phyloP scores from a whole-genome alignment of 331 rosid genomes.

The Quercus lobata region DNA sequence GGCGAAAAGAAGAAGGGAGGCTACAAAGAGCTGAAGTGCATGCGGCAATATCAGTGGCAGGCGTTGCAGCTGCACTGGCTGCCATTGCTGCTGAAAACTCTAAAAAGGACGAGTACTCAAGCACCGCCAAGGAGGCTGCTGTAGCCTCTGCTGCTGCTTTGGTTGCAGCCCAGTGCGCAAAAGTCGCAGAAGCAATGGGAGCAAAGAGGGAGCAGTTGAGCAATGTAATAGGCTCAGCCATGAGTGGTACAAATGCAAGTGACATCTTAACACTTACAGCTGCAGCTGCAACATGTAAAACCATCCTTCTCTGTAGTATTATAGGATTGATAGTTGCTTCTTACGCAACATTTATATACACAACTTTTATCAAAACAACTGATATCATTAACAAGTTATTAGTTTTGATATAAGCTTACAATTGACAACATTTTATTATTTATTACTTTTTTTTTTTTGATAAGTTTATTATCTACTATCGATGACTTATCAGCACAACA shows the following conservation, averaged over 20 bases:
- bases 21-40: slow-evolving; percentile 81
- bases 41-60: slow-evolving; percentile 86
- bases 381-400: too few relatives aligned
- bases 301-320: neutral
- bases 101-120: slow-evolving; percentile 24
- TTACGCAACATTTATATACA: too few relatives aligned
- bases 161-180: slow-evolving; percentile 87
- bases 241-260: slow-evolving; percentile 51
- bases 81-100: slow-evolving; percentile 72
- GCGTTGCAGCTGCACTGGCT: slow-evolving; percentile 94
- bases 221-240: slow-evolving; percentile 68
- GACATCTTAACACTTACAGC: slow-evolving; percentile 89
- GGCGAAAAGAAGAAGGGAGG: slow-evolving; percentile 72
- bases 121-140: slow-evolving; percentile 62
- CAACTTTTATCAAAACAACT: too few relatives aligned
- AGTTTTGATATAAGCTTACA: too few relatives aligned
- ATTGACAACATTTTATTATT: too few relatives aligned
- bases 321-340: too few relatives aligned
- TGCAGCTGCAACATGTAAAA: slow-evolving; percentile 81
- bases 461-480: too few relatives aligned
- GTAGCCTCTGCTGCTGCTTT: slow-evolving; percentile 87
- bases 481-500: too few relatives aligned
- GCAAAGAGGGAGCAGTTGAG: slow-evolving; percentile 68
- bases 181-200: slow-evolving; percentile 98
- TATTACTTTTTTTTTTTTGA: too few relatives aligned